phyloP scores from a whole-genome alignment of 306 rosid genomes.

The Citrullus mucosospermus region DNA sequence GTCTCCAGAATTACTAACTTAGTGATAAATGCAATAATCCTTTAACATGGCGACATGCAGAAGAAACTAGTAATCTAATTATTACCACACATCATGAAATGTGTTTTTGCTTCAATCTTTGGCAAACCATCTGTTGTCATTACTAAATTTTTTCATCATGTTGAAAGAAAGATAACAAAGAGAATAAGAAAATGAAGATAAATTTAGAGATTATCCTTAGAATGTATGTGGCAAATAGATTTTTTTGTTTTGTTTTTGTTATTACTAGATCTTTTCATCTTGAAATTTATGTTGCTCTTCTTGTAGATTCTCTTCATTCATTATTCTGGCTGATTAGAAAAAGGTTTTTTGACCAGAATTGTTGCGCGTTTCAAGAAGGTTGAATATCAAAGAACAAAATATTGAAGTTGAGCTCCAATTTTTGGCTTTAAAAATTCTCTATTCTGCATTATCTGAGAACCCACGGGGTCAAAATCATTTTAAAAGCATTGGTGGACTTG shows the following conservation, averaged over 20 bases:
- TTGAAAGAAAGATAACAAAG: too few species aligned
- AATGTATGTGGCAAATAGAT: too few species aligned
- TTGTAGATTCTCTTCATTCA: neutral
- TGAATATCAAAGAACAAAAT: slow-evolving; percentile 79
- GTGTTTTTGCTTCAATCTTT: neutral
- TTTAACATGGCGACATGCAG: neutral
- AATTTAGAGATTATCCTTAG: too few species aligned
- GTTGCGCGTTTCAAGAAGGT: slow-evolving; percentile 71
- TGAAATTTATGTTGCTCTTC: neutral
- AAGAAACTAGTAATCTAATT: neutral
- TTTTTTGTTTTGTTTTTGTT: neutral
- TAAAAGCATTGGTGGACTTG: slow-evolving; percentile 97
- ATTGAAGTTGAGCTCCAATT: slow-evolving; percentile 56
- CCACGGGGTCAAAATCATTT: slow-evolving; percentile 92
- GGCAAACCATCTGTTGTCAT: neutral
- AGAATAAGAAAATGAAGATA: too few species aligned
- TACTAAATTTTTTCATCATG: neutral
- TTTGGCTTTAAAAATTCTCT: slow-evolving; percentile 69
- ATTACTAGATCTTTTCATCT: neutral
- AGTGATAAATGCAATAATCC: neutral
- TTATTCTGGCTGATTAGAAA: neutral
- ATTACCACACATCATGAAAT: neutral
- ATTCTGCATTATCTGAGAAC: slow-evolving; percentile 60
- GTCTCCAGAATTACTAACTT: neutral
- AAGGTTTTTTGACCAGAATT: slow-evolving; percentile 50